Evolutionary conservation across 1,284 basidiomycete genomes (phyloP).

Genomic region (Tylopilus sp.): DNA sequence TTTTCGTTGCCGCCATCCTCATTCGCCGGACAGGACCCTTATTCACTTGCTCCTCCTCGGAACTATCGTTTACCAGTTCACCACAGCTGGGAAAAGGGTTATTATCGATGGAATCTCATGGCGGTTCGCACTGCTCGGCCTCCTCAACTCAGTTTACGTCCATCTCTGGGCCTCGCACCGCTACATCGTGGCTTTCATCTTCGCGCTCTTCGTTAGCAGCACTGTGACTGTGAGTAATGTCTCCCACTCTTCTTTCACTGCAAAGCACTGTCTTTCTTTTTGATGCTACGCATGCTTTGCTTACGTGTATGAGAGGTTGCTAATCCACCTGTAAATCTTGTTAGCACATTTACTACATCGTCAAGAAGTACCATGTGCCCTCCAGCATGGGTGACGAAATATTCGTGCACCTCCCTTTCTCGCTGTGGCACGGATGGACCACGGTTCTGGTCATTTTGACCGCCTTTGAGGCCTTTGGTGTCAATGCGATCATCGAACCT

Average conservation of each 20-base stretch:
- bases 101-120: slow-evolving; percentile 90
- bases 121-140: slow-evolving; percentile 88
- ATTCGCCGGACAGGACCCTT: slow-evolving; percentile 65
- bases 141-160: slow-evolving; percentile 90
- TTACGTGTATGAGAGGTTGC: slow-evolving; percentile 18
- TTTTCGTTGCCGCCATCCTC: slow-evolving; percentile 21
- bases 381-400: slow-evolving; percentile 78
- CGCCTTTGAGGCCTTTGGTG: slow-evolving; percentile 92
- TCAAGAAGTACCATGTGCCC: slow-evolving; percentile 86
- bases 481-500: slow-evolving; percentile 70
- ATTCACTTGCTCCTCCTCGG: slow-evolving; percentile 91
- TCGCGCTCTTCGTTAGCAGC: slow-evolving; percentile 87
- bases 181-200: slow-evolving; percentile 87
- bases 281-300: slow-evolving; percentile 3
- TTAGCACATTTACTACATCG: slow-evolving; percentile 91
- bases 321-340: slow-evolving; percentile 26
- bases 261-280: slow-evolving; percentile 10
- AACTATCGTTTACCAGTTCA: slow-evolving; percentile 92
- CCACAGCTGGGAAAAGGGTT: slow-evolving; percentile 79
- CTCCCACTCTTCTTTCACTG: slow-evolving; percentile 24
- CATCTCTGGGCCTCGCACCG: slow-evolving; percentile 79
- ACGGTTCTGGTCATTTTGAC: slow-evolving; percentile 92
- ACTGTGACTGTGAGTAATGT: slow-evolving; percentile 70
- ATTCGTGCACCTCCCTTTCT: slow-evolving; percentile 90
- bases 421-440: slow-evolving; percentile 95